Percentiles rank a stretch among this genome's conserved stretches.
These are phyloP conservation scores for Candida ficus DNA, from an alignment of 805 yeast genomes.

Conservation along the genomic window DNA sequence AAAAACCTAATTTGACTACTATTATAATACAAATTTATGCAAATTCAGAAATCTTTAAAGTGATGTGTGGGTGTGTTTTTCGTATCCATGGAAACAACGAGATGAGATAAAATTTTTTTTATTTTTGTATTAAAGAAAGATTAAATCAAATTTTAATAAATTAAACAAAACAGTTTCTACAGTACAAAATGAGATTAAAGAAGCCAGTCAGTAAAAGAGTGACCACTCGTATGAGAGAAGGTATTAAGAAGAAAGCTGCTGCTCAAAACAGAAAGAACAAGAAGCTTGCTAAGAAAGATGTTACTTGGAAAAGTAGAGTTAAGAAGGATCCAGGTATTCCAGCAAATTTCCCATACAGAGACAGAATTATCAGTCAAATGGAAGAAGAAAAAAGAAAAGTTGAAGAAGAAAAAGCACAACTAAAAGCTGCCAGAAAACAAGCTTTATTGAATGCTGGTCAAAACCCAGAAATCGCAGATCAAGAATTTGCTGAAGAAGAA, in stretches of 20 bases:
- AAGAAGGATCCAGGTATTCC: slow-evolving; percentile 95
- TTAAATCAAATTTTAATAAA: background rate
- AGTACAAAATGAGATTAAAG: slow-evolving; percentile 21
- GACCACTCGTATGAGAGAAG: slow-evolving; percentile 91
- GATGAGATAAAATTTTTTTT: slow-evolving; percentile 1
- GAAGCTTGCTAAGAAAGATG: slow-evolving; percentile 80
- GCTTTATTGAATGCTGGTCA: slow-evolving; percentile 35
- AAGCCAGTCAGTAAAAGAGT: slow-evolving; percentile 71
- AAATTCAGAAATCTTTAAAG: too few species aligned
- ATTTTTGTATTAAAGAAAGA: background rate
- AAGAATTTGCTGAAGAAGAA: slow-evolving; percentile 34
- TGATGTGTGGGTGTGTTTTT: background rate
- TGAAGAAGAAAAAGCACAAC: slow-evolving; percentile 46
- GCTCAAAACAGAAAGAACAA: slow-evolving; percentile 85
- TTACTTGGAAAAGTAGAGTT: slow-evolving; percentile 84
- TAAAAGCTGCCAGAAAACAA: slow-evolving; percentile 44
- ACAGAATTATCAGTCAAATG: slow-evolving; percentile 65
- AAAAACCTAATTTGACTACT: too few species aligned
- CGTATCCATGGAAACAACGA: background rate
- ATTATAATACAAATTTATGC: too few species aligned
- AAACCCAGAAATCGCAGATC: slow-evolving; percentile 32
- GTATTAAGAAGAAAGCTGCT: slow-evolving; percentile 91
- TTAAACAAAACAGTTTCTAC: background rate
- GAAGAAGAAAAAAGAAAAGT: slow-evolving; percentile 56
- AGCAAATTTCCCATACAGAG: slow-evolving; percentile 90